Conservation (phyloP, 1,284 basidiomycete species). For the Cyathus olla region DNA sequence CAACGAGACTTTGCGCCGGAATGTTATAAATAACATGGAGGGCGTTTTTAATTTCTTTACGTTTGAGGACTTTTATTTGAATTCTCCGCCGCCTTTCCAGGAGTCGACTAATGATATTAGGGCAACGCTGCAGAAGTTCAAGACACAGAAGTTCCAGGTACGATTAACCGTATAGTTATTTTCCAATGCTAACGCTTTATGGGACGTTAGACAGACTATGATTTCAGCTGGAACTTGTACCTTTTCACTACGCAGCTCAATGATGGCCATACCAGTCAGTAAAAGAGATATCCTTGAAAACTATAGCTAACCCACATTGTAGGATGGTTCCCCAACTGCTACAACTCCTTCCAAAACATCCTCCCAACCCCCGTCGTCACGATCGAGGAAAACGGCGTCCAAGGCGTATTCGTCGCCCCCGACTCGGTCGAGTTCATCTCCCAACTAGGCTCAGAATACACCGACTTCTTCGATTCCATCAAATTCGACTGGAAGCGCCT, state of each 20-base stretch:
- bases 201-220: conserved; percentile 62
- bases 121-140: conserved; percentile 57
- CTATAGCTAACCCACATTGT: background rate
- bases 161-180: background rate
- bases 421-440: conserved; percentile 63
- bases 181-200: background rate
- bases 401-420: conserved; percentile 66
- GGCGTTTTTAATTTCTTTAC: conserved; percentile 75
- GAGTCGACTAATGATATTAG: conserved; percentile 70
- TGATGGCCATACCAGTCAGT: conserved; percentile 73
- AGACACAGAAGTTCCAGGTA: conserved; percentile 58
- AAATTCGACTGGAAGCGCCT: conserved; percentile 69
- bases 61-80: conserved; percentile 71
- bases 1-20: conserved; percentile 71
- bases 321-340: conserved; percentile 73
- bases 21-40: conserved; percentile 63
- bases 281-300: background rate
- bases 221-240: conserved; percentile 71
- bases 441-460: conserved; percentile 58
- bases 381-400: conserved; percentile 62
- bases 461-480: conserved; percentile 60
- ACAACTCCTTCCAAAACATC: conserved; percentile 66
- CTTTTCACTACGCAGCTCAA: conserved; percentile 68
- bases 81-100: conserved; percentile 70
- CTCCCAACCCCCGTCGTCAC: conserved; percentile 70